Evolutionary conservation across 805 yeast species (phyloP).

Genomic region (Yarrowia bubula): DNA sequence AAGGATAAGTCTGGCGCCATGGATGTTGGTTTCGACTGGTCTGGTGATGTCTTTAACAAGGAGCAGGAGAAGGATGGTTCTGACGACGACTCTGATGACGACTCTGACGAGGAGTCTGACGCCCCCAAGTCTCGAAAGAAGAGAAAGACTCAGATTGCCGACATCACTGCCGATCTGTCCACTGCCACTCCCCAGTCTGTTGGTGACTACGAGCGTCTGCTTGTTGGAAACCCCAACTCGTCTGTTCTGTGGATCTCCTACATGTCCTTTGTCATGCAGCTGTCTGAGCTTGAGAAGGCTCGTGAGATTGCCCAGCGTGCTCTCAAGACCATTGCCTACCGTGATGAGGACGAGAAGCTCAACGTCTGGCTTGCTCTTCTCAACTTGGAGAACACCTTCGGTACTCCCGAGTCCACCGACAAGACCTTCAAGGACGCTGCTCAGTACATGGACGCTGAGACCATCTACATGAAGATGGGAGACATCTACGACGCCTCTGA

Average conservation of each 20-base stretch:
- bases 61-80: conserved; percentile 36
- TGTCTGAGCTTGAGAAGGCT: conserved; percentile 92
- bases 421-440: conserved; percentile 79
- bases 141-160: conserved; percentile 58
- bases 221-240: conserved; percentile 89
- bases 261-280: conserved; percentile 95
- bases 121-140: conserved; percentile 35
- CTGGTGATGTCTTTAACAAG: conserved; percentile 82
- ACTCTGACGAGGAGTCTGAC: conserved; percentile 55
- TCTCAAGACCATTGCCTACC: conserved; percentile 78
- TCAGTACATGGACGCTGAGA: conserved; percentile 85
- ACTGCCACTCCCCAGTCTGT: conserved; percentile 89
- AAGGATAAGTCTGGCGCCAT: conserved; percentile 50
- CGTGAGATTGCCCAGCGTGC: conserved; percentile 93
- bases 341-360: conserved; percentile 89
- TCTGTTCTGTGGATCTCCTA: conserved; percentile 96
- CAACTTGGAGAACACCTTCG: conserved; percentile 92
- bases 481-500: conserved; percentile 74
- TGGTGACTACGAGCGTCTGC: conserved; percentile 85
- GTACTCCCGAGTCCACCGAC: conserved; percentile 76
- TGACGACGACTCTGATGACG: conserved; percentile 52
- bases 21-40: conserved; percentile 92
- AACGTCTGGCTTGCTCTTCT: conserved; percentile 95
- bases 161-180: conserved; percentile 78
- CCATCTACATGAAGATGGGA: conserved; percentile 76